A percentile compares a stretch with the other conserved stretches of the same genome.
Evolutionary conservation across 2,329 filamentous ascomycete genomes (phyloP).

Genomic region (Fusarium cicatricum): DNA sequence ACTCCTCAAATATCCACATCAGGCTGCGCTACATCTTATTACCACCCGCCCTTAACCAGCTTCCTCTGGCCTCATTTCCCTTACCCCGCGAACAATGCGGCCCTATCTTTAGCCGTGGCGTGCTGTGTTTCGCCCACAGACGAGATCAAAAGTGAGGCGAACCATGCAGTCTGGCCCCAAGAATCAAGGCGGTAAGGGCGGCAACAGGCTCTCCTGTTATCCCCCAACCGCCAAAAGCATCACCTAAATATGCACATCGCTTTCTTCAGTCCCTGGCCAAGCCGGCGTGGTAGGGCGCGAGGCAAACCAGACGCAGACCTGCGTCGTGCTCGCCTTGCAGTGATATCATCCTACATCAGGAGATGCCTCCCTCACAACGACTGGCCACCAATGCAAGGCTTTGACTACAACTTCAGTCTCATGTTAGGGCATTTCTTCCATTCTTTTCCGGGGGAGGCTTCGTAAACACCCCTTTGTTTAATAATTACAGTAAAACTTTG

Average conservation of each 20-base stretch:
- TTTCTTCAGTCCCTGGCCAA: neutral
- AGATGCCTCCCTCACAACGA: neutral
- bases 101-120: conserved; percentile 15
- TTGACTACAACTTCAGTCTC: neutral
- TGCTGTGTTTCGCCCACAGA: conserved; percentile 14
- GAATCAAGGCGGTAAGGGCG: conserved; percentile 4
- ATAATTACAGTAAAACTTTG: conserved; percentile 42
- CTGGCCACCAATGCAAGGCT: neutral
- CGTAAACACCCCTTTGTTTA: conserved; percentile 32
- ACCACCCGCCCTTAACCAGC: neutral
- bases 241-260: conserved; percentile 9
- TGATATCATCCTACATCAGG: neutral
- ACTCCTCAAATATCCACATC: neutral
- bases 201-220: conserved; percentile 11
- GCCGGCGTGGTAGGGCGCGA: neutral
- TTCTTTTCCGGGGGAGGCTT: conserved; percentile 33
- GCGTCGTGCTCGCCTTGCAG: conserved; percentile 4
- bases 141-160: conserved; percentile 27
- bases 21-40: neutral
- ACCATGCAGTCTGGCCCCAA: conserved; percentile 30
- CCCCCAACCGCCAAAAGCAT: neutral
- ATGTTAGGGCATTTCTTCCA: conserved; percentile 28
- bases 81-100: too few relatives aligned
- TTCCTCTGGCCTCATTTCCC: conserved; percentile 16
- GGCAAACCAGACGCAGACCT: neutral